Evolutionary conservation across 192 early-diverging fungal species (phyloP).

Genomic region (Umbelopsis ramanniana): DNA sequence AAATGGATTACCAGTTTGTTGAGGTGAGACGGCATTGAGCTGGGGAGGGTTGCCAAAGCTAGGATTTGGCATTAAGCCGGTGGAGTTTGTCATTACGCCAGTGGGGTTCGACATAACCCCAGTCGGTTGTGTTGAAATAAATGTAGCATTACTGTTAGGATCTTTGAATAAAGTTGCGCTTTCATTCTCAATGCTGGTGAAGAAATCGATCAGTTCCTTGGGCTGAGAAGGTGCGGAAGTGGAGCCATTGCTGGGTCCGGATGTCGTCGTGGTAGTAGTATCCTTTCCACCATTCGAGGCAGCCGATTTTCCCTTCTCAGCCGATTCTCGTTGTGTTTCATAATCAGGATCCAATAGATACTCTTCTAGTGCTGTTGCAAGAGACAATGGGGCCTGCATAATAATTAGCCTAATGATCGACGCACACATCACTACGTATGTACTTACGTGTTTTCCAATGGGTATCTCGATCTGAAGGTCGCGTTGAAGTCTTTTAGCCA

Average conservation of each 20-base stretch:
- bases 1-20: conserved; percentile 4
- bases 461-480: conserved; percentile 70
- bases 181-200: conserved; percentile 34
- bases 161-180: conserved; percentile 9
- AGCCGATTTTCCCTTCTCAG: conserved; percentile 7
- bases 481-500: conserved; percentile 61
- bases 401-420: neutral
- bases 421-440: neutral
- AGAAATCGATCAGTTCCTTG: conserved; percentile 37
- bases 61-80: neutral
- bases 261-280: neutral
- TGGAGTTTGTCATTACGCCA: neutral
- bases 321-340: neutral
- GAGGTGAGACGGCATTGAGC: no score
- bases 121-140: conserved; percentile 6
- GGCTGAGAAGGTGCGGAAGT: conserved; percentile 20
- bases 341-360: conserved; percentile 33
- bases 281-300: neutral
- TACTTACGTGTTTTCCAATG: conserved; percentile 71
- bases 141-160: conserved; percentile 13
- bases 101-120: neutral
- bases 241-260: neutral
- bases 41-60: neutral
- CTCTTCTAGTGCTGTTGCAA: conserved; percentile 39
- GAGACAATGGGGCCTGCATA: conserved; percentile 34